Evolutionary conservation across 2,329 filamentous ascomycete species (phyloP), one percentile per base, ranked within the genome.

Genomic region (Paraconiothyrium sp.): DNA sequence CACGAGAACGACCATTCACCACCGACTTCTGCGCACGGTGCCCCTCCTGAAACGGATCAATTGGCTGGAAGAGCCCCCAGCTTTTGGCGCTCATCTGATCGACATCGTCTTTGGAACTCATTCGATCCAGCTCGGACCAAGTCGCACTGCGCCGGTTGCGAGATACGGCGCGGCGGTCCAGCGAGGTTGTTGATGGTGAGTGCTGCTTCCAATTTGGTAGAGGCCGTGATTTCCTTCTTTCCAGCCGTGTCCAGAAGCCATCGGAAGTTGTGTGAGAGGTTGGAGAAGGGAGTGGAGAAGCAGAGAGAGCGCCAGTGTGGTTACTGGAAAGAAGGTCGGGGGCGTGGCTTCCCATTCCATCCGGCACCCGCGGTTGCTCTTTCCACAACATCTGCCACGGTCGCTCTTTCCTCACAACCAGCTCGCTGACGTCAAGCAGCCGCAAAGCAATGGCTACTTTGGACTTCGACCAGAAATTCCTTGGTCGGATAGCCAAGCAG

Each of bases 381-480:
- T 54, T 57, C 58, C 61, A 63, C 41, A 63, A 58, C 34, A 24
- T 34, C 52, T 5, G 9, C 10, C 54, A 39, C 22, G 35, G 44
- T 56, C 58, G 27, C 49, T 44, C 41, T 34, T 54, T 50, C 48
- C 51, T 14, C 50, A n/a, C 20, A 54, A 22, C 11, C 41, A 41
- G 13, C 27, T 30, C 46, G 58, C 65, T 67, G 55, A 67, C 57
- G 39, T 30, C 22, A 22, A n/a, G 20, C 39, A 71, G 69, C 62
- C 22, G 50, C 35, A 56, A 55, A 68, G 63, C 73, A 66, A 99
- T 98, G 95, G 95, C 95, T 82, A 95, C 94, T 76, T 95, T 93
- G 63, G 93, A 97, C 81, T 93, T 98, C 65, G 95, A 99, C 79
- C 94, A 97, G 82, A 99, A 98, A 82, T 97, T 96, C 81, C 86